These are phyloP conservation scores for Saccharomyces jurei DNA, from an alignment of 805 yeast species.

Conservation along the genomic window DNA sequence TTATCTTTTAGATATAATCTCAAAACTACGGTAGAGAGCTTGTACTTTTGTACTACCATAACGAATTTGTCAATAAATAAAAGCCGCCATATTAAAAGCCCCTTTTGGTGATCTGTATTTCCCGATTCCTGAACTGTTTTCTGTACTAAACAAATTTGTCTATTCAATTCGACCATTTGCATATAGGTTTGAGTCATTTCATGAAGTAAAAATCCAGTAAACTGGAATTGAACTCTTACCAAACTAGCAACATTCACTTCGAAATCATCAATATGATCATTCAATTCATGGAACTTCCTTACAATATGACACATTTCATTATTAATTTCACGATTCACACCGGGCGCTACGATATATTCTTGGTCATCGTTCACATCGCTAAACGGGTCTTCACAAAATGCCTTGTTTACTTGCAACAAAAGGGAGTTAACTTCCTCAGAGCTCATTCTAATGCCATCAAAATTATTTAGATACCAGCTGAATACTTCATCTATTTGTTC, in stretches of 20 bases:
- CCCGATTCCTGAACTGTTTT: constrained; percentile 16
- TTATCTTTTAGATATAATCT: constrained; percentile 29
- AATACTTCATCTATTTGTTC: constrained; percentile 25
- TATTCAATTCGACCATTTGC: constrained; percentile 27
- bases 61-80: constrained; percentile 22
- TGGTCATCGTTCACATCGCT: constrained; percentile 24
- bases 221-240: constrained; percentile 31
- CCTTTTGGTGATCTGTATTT: constrained; percentile 18
- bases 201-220: constrained; percentile 29
- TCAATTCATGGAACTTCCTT: constrained; percentile 25
- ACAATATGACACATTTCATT: constrained; percentile 28
- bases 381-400: constrained; percentile 28
- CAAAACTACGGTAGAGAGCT: constrained; percentile 27
- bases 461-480: constrained; percentile 13
- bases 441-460: constrained; percentile 3
- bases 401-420: constrained; percentile 19
- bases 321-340: constrained; percentile 23
- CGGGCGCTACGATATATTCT: constrained; percentile 26
- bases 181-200: constrained; percentile 29
- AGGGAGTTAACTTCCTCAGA: constrained; percentile 17
- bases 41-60: constrained; percentile 23
- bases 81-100: constrained; percentile 25
- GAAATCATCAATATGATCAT: constrained; percentile 29
- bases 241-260: constrained; percentile 32
- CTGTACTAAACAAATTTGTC: constrained; percentile 24